These are phyloP conservation scores for Phoenix roebelenii DNA, from an alignment of 176 grass and related monocot species.

Conservation along the genomic window DNA sequence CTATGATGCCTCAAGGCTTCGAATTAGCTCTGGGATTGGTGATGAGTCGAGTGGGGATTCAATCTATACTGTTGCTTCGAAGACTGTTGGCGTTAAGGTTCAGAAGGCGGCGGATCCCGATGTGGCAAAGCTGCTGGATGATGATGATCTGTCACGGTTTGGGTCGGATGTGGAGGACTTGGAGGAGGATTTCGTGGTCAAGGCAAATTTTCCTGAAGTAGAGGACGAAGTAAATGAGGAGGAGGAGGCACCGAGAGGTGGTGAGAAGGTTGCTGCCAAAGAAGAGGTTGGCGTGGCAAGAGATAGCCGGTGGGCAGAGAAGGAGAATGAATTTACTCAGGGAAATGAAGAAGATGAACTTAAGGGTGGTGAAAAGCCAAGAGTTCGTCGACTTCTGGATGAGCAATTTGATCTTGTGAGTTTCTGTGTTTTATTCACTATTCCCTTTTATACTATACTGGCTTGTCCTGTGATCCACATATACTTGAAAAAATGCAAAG, in stretches of 20 bases:
- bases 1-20: constrained; percentile 78
- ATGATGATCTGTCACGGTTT: constrained; percentile 38
- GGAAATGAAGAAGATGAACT: constrained; percentile 19
- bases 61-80: constrained; percentile 60
- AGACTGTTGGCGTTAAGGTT: constrained; percentile 40
- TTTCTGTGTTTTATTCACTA: background rate
- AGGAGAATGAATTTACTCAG: background rate
- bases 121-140: constrained; percentile 53
- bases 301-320: background rate
- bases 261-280: constrained; percentile 5
- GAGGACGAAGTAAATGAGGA: constrained; percentile 25
- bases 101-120: constrained; percentile 64
- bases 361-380: constrained; percentile 35
- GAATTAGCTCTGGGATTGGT: constrained; percentile 31
- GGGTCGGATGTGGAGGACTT: constrained; percentile 54
- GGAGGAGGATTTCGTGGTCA: constrained; percentile 93
- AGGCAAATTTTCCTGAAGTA: constrained; percentile 61
- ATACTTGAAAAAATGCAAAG: no score
- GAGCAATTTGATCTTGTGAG: constrained; percentile 91
- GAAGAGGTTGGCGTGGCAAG: constrained; percentile 5
- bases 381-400: constrained; percentile 56
- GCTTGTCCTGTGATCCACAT: no score
- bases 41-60: constrained; percentile 37
- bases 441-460: background rate
- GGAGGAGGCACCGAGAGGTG: constrained; percentile 14